A percentile compares a stretch with the other conserved stretches of the same genome.
Evolutionary conservation across 2,329 filamentous ascomycete genomes (phyloP).

Genomic region (Emmonsiellopsis sp.): DNA sequence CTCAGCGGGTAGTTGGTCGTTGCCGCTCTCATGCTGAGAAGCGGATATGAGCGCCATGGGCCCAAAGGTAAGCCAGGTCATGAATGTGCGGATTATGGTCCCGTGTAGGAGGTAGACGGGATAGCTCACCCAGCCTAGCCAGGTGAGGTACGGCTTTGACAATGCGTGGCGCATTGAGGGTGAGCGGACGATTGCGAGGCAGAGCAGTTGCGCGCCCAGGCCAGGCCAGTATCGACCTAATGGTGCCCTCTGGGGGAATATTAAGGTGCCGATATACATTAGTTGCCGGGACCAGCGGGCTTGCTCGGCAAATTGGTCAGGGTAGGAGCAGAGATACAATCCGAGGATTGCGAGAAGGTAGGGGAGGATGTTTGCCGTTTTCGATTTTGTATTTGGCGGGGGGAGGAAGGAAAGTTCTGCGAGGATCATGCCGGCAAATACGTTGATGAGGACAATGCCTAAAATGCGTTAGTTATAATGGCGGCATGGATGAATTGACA

Average conservation of each 20-base stretch:
- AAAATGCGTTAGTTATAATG: not conserved
- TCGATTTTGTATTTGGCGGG: slow-evolving; percentile 38
- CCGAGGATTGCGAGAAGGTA: slow-evolving; percentile 43
- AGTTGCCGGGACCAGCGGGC: slow-evolving; percentile 41
- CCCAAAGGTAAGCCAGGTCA: slow-evolving; percentile 52
- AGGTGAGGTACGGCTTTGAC: slow-evolving; percentile 47
- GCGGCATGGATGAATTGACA: not conserved
- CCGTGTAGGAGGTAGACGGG: slow-evolving; percentile 57
- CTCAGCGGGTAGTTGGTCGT: not conserved
- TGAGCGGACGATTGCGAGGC: slow-evolving; percentile 45
- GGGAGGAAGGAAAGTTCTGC: slow-evolving; percentile 46
- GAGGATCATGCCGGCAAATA: slow-evolving; percentile 54
- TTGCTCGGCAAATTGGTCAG: slow-evolving; percentile 46
- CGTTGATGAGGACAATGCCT: slow-evolving; percentile 47
- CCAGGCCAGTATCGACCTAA: slow-evolving; percentile 42
- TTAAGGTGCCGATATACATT: slow-evolving; percentile 10
- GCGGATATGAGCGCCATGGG: slow-evolving; percentile 18
- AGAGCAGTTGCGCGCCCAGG: slow-evolving; percentile 40
- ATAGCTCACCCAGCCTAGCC: slow-evolving; percentile 55
- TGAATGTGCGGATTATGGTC: slow-evolving; percentile 47
- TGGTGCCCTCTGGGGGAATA: slow-evolving; percentile 33
- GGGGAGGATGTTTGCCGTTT: slow-evolving; percentile 36
- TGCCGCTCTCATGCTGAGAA: not conserved
- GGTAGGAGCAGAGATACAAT: slow-evolving; percentile 51
- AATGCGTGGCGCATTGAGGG: slow-evolving; percentile 43